These are phyloP conservation scores for Xylaria castorea DNA, from an alignment of 495 filamentous ascomycete genomes.

Conservation along the genomic window DNA sequence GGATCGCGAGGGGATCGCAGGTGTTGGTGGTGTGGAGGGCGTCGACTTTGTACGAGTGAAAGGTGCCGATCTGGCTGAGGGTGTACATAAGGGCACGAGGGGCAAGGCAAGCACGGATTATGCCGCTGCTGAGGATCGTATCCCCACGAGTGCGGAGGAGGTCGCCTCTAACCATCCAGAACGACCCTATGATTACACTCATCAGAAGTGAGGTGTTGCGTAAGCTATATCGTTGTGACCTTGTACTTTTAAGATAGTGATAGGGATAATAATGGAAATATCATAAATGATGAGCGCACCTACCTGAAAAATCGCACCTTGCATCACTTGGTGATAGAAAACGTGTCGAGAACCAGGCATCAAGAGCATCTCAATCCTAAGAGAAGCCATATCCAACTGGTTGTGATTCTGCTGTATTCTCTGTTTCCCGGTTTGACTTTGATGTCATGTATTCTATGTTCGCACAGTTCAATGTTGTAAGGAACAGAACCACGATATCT, in stretches of 20 bases:
- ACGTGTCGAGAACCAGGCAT: no score
- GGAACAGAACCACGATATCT: neutral
- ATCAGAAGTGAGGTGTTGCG: slow-evolving; percentile 10
- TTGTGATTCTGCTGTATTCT: neutral
- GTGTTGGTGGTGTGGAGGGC: slow-evolving; percentile 51
- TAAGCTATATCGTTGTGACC: neutral
- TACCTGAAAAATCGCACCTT: neutral
- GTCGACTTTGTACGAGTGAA: slow-evolving; percentile 45
- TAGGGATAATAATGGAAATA: neutral
- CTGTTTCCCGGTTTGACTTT: neutral
- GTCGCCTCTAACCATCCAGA: slow-evolving; percentile 50
- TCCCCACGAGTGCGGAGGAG: slow-evolving; percentile 54
- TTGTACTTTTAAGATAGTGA: neutral
- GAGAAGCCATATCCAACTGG: neutral
- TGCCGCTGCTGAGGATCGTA: slow-evolving; percentile 43
- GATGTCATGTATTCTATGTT: neutral
- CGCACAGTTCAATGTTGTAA: neutral
- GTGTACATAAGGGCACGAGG: slow-evolving; percentile 44
- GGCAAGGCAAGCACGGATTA: slow-evolving; percentile 49
- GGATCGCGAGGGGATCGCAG: slow-evolving; percentile 59
- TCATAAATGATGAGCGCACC: neutral
- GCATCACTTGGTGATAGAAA: neutral
- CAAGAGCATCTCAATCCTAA: neutral
- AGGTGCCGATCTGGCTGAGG: slow-evolving; percentile 48
- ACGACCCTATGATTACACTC: slow-evolving; percentile 32